Evolutionary conservation across 768 basidiomycete genomes (phyloP), one percentile per base, ranked within the genome.

Genomic region (Tephrocybe rancida): DNA sequence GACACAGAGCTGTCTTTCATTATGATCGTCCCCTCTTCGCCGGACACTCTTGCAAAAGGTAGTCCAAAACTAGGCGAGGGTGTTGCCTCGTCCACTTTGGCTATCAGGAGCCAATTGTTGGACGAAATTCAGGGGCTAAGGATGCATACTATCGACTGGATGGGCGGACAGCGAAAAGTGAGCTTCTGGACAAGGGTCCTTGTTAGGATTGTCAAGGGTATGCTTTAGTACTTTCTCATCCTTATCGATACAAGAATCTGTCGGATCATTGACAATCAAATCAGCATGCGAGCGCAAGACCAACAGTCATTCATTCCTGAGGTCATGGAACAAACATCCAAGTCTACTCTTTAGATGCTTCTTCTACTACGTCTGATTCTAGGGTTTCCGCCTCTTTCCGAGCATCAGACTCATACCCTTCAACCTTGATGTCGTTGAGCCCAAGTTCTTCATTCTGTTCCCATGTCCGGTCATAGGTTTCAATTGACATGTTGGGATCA

Each of bases 381-480:
- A 16, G 5, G 29, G 13, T 5, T 37, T 8, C 16, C 35, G 5
- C 16, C 35, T 37, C 39, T 41, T 55, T 56, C 50, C 58, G 51
- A 24, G 55, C 65, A 38, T 72, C 71, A 18, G 63, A 64, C 59
- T 84, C 85, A 62, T 90, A 90, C 0, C 81, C 82, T 61, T 93
- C 91, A 1, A 93, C 88, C 61, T 86, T 85, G 67, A 94, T 94
- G 62, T 93, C 92, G 61, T 94, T 93, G 65, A 99, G 68, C 4
- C 96, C 97, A 13, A 98, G 76, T 45, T 94, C 92, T 67, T 98
- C 97, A 62, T 99, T 95, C 75, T 99, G 94, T 39, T 92, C 83
- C 75, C 82, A 90, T 3, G 85, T 84, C 44, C 97, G 78, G 35
- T 95, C 90, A 64, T 98, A 99, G 51, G 70, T 66, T 66, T 89